These are phyloP conservation scores for Leccinum griseonigrum DNA, from an alignment of 1,284 basidiomycete species.

Conservation along the genomic window DNA sequence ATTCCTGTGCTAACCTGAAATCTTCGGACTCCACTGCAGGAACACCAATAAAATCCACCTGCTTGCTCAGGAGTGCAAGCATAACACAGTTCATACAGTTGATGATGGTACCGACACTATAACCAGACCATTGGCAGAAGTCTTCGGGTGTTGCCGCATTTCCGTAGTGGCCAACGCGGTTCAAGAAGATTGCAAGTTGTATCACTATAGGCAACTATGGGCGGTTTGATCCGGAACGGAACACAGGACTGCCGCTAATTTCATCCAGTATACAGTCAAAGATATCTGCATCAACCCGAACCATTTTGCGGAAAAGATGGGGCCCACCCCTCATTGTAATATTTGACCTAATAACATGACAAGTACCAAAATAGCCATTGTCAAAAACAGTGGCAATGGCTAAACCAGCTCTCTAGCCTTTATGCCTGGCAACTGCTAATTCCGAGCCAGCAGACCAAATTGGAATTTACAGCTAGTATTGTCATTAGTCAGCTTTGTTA, in stretches of 20 bases:
- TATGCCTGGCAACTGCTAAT: no score
- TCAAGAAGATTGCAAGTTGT: background rate
- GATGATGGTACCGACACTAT: background rate
- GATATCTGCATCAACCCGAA: background rate
- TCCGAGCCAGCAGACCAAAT: no score
- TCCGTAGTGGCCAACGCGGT: background rate
- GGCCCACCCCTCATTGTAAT: no score
- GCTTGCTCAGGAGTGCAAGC: background rate
- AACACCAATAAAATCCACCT: slow-evolving; percentile 1
- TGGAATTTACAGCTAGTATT: no score
- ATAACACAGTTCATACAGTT: slow-evolving; percentile 7
- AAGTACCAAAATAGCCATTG: no score
- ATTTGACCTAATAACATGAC: no score
- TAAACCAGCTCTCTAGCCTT: no score
- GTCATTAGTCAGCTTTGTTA: no score
- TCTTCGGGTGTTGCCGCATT: slow-evolving; percentile 8
- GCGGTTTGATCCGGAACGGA: background rate
- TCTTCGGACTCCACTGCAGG: background rate
- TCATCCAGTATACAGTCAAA: background rate
- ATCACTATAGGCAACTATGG: background rate
- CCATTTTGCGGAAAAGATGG: background rate
- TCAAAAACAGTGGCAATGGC: no score
- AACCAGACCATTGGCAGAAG: slow-evolving; percentile 33
- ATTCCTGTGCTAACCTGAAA: background rate
- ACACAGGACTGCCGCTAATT: background rate